phyloP scores from a whole-genome alignment of 352 stramenopile species.

The Phytophthora citrophthora region DNA sequence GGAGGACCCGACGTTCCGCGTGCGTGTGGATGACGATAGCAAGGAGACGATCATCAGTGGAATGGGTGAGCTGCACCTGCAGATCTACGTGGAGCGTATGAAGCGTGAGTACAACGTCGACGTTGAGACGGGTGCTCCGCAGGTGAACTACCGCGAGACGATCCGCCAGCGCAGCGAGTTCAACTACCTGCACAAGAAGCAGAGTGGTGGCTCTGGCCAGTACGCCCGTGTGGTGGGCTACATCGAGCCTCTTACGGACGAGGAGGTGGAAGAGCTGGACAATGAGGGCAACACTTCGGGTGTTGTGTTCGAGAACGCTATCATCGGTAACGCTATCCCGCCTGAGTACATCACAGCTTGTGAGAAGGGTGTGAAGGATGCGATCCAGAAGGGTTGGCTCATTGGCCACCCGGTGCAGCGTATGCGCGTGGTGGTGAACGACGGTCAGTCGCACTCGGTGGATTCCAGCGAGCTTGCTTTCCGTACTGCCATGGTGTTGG shows the following conservation, averaged over 20 bases:
- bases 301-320: slow-evolving; percentile 98
- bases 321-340: slow-evolving; percentile 98
- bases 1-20: slow-evolving; percentile 98
- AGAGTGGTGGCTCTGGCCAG: slow-evolving; percentile 97
- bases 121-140: slow-evolving; percentile 89
- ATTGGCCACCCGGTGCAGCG: slow-evolving; percentile 95
- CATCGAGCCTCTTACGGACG: slow-evolving; percentile 95
- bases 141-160: slow-evolving; percentile 99
- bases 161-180: slow-evolving; percentile 94
- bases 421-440: slow-evolving; percentile 88
- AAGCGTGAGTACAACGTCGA: slow-evolving; percentile 98
- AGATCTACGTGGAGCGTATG: slow-evolving; percentile 99
- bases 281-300: slow-evolving; percentile 38
- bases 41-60: slow-evolving; percentile 99
- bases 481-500: slow-evolving; percentile 95
- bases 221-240: slow-evolving; percentile 98
- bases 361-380: slow-evolving; percentile 97
- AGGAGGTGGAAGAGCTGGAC: slow-evolving; percentile 65
- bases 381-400: slow-evolving; percentile 95
- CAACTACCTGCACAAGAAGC: slow-evolving; percentile 99
- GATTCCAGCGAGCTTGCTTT: slow-evolving; percentile 99
- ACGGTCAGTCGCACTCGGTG: slow-evolving; percentile 96
- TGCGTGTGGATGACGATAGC: slow-evolving; percentile 96
- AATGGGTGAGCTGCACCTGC: slow-evolving; percentile 99
- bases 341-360: slow-evolving; percentile 98